Evolutionary conservation across 228 moss, liverwort and hornwort species (phyloP), one percentile per base, ranked within the genome.

Genomic region (Sphagnum fallax): DNA sequence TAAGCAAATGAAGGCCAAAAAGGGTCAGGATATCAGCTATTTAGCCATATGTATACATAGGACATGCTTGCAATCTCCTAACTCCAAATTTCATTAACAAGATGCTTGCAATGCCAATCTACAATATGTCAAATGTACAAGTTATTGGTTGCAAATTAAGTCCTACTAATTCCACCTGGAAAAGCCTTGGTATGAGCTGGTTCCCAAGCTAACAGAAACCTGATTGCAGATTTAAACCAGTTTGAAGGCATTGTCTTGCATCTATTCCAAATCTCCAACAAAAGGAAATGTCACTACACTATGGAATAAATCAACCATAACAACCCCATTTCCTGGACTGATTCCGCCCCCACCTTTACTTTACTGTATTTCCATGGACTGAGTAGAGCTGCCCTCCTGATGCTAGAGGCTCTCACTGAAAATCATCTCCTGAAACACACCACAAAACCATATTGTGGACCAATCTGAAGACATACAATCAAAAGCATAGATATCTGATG

Each of bases 351-450:
- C 59, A 48, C 13, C 50, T 65, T 9, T 47, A 8, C 65, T 49
- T 32, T 32, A 32, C 32, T 32, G 32, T 32, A 32, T 32, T 32
- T 32, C 2, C 32, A 32, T 32, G 32, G 32, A 32, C 32, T 32
- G 32, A 32, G 32, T 32, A 32, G 32, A 47, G 13, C 47, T 48
- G 49, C 10, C 5, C 13, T 8, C 57, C 49, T 15, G 16, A 60
- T 10, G 62, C 76, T 75, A 84, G 52, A 53, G 73, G 59, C 79
- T 78, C 74, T 88, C 88, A 71, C 16, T 82, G 70, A 88, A 88
- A 52, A 77, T 52, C 88, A 88, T 88, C 71, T 88, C 88, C 88
- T 88, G 84, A 67, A 74, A 32, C 32, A 32, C 32, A 32, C 32
- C 32, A 32, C 32, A 32, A 32, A 32, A 32, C 32, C 32, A 32